Percentiles rank a stretch among this genome's conserved stretches.
Evolutionary conservation across 768 basidiomycete genomes (phyloP).

Genomic region (Pisolithus tinctorius): DNA sequence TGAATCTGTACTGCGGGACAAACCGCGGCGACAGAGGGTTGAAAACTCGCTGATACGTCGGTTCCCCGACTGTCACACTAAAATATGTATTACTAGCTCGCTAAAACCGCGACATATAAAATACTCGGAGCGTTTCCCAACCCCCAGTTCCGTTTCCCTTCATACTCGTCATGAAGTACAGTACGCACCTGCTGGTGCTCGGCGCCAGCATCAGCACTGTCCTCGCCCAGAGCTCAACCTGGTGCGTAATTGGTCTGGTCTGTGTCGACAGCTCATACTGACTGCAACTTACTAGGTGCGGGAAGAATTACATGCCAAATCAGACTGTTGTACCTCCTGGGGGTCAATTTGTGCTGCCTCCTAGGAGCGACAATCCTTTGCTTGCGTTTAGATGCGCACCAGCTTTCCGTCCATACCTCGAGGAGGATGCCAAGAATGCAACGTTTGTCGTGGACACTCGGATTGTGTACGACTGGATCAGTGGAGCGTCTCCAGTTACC

Average conservation of each 20-base stretch:
- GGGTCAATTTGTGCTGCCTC: conserved; percentile 36
- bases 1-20: too few species aligned
- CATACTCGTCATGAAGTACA: conserved; percentile 13
- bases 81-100: too few species aligned
- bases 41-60: too few species aligned
- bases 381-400: conserved; percentile 43
- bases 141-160: too few species aligned
- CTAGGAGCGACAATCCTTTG: conserved; percentile 29
- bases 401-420: conserved; percentile 40
- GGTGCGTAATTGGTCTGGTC: conserved; percentile 7
- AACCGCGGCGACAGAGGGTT: too few species aligned
- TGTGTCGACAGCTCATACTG: too few species aligned
- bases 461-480: conserved; percentile 30
- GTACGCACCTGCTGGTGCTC: conserved; percentile 6
- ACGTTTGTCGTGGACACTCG: conserved; percentile 33
- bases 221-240: conserved; percentile 18
- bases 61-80: too few species aligned
- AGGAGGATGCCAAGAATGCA: conserved; percentile 27
- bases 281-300: conserved; percentile 32
- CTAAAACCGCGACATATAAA: too few species aligned
- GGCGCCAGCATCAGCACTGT: conserved; percentile 6
- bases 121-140: too few species aligned
- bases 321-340: conserved; percentile 38
- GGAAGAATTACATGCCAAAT: conserved; percentile 40
- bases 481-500: conserved; percentile 28